phyloP scores from a whole-genome alignment of 2,329 filamentous ascomycete species.

The Fonsecaea monophora region DNA sequence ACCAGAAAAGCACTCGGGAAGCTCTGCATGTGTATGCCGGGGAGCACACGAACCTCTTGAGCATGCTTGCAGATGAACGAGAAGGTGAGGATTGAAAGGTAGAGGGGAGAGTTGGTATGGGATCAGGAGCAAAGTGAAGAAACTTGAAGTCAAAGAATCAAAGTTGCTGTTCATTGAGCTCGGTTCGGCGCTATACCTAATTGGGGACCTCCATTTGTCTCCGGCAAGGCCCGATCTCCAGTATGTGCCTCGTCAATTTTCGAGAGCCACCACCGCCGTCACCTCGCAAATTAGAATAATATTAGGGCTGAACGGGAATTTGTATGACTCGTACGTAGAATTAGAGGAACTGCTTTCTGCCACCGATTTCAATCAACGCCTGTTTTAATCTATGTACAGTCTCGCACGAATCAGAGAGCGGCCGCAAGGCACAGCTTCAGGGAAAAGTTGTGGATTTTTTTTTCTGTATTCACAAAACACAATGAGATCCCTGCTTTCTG shows the following conservation, averaged over 20 bases:
- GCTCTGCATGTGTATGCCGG: conserved; percentile 18
- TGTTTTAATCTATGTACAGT: conserved; percentile 33
- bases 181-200: conserved; percentile 22
- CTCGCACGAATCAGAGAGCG: conserved; percentile 15
- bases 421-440: conserved; percentile 20
- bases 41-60: conserved; percentile 63
- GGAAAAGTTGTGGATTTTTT: conserved; percentile 25
- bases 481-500: conserved; percentile 29
- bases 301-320: background rate
- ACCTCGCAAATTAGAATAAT: background rate
- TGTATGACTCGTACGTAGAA: background rate
- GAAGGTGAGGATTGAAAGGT: conserved; percentile 29
- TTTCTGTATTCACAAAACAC: conserved; percentile 34
- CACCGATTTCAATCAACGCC: conserved; percentile 23
- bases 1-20: conserved; percentile 48
- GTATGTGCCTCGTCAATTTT: conserved; percentile 4
- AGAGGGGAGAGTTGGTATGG: conserved; percentile 36
- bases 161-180: conserved; percentile 14
- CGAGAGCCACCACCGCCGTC: background rate
- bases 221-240: conserved; percentile 2
- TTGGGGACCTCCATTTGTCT: conserved; percentile 1
- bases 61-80: conserved; percentile 58
- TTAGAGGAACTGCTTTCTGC: background rate
- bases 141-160: conserved; percentile 17
- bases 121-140: conserved; percentile 33